These are phyloP conservation scores for Lasiodiplodia sp. DNA, from an alignment of 2,329 filamentous ascomycete genomes.

Conservation along the genomic window DNA sequence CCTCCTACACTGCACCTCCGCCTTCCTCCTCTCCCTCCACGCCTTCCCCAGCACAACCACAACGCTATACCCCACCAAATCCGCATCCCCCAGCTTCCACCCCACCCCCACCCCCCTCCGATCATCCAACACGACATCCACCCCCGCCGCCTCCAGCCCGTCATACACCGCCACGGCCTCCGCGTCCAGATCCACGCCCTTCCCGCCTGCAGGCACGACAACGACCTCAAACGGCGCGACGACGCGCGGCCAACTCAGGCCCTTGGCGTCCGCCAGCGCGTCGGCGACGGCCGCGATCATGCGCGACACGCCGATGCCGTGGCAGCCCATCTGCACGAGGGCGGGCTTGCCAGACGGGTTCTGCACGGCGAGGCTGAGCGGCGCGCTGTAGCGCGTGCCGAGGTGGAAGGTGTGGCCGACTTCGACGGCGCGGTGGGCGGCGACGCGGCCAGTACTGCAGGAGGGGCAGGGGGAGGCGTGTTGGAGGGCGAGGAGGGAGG, in stretches of 20 bases:
- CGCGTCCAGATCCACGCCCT: conserved; percentile 35
- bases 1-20: conserved; percentile 81
- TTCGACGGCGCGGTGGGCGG: conserved; percentile 73
- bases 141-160: conserved; percentile 48
- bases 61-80: conserved; percentile 86
- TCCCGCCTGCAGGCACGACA: conserved; percentile 57
- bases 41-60: conserved; percentile 74
- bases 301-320: conserved; percentile 91
- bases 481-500: conserved; percentile 11
- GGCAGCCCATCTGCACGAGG: conserved; percentile 90
- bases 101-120: conserved; percentile 65
- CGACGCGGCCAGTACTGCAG: conserved; percentile 37
- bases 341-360: conserved; percentile 46
- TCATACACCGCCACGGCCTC: conserved; percentile 70
- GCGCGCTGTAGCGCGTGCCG: conserved; percentile 83
- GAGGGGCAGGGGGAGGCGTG: conserved; percentile 7
- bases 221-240: conserved; percentile 86
- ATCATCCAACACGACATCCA: conserved; percentile 49
- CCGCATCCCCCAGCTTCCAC: conserved; percentile 91
- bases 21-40: conserved; percentile 50
- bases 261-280: conserved; percentile 69
- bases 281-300: conserved; percentile 88
- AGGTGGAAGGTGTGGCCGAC: conserved; percentile 95
- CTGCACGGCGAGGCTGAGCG: conserved; percentile 64
- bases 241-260: conserved; percentile 85